A percentile compares a stretch with the other conserved stretches of the same genome.
These are phyloP conservation scores for Aspergillus sp. DNA, from an alignment of 2,329 filamentous ascomycete species.

Conservation along the genomic window DNA sequence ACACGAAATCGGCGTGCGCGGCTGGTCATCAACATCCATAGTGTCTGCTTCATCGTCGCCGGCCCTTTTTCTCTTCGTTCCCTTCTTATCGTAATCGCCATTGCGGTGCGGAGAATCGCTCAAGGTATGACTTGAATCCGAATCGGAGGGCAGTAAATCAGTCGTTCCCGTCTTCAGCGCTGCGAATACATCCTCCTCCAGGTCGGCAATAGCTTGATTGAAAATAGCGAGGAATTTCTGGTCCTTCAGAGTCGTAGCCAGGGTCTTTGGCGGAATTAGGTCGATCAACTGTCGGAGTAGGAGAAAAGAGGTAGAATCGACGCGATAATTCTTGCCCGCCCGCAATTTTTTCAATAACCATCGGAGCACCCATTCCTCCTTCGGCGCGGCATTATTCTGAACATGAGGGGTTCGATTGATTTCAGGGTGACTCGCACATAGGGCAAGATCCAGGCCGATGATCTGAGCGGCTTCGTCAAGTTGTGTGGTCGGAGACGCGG, in stretches of 20 bases:
- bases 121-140: conserved; percentile 41
- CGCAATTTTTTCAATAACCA: conserved; percentile 66
- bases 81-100: conserved; percentile 27
- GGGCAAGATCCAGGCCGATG: conserved; percentile 41
- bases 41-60: conserved; percentile 27
- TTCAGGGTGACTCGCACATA: conserved; percentile 35
- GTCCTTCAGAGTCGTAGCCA: conserved; percentile 71
- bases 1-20: conserved; percentile 33
- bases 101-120: conserved; percentile 27
- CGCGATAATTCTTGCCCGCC: conserved; percentile 44
- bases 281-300: conserved; percentile 66
- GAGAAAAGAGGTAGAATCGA: conserved; percentile 51
- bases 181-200: conserved; percentile 35
- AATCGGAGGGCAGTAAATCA: conserved; percentile 29
- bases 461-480: conserved; percentile 47
- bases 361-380: conserved; percentile 67
- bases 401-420: conserved; percentile 27
- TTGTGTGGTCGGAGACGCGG: conserved; percentile 40
- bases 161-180: conserved; percentile 26
- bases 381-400: conserved; percentile 39
- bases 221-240: conserved; percentile 68
- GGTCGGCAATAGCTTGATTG: conserved; percentile 65
- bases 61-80: conserved; percentile 43
- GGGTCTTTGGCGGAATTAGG: conserved; percentile 67
- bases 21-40: conserved; percentile 35